These are phyloP conservation scores for Papiliotrema terrestris DNA, from an alignment of 1,284 basidiomycete genomes.

Conservation along the genomic window DNA sequence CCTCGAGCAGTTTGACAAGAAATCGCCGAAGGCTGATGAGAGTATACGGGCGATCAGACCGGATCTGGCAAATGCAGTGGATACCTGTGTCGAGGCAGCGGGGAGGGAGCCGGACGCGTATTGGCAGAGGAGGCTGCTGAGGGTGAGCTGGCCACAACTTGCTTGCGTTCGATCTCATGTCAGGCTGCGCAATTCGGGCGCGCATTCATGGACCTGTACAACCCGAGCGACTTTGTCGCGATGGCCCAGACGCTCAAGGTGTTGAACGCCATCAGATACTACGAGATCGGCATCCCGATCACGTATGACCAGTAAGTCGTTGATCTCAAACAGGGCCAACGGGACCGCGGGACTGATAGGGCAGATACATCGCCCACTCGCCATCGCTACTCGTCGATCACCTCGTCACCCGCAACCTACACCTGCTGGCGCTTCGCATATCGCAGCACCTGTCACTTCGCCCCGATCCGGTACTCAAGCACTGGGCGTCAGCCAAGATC, in stretches of 20 bases:
- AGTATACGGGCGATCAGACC: slow-evolving; percentile 81
- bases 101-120: slow-evolving; percentile 84
- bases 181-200: slow-evolving; percentile 94
- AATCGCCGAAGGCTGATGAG: slow-evolving; percentile 88
- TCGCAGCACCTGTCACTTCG: slow-evolving; percentile 78
- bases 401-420: slow-evolving; percentile 80
- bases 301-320: slow-evolving; percentile 77
- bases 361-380: slow-evolving; percentile 71
- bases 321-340: too few species aligned
- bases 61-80: slow-evolving; percentile 81
- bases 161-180: not conserved
- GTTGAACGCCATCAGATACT: slow-evolving; percentile 87
- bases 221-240: slow-evolving; percentile 82
- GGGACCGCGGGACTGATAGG: not conserved
- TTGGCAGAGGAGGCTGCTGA: slow-evolving; percentile 84
- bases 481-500: slow-evolving; percentile 95
- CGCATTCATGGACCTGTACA: slow-evolving; percentile 86
- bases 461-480: slow-evolving; percentile 82
- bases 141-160: slow-evolving; percentile 54
- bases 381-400: slow-evolving; percentile 75
- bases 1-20: slow-evolving; percentile 77
- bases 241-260: slow-evolving; percentile 92
- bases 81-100: slow-evolving; percentile 90
- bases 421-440: slow-evolving; percentile 88
- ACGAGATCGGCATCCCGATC: slow-evolving; percentile 88